Base-by-base conservation (phyloP, 129 eudicot species). In the Flaveria brownii region DNA sequence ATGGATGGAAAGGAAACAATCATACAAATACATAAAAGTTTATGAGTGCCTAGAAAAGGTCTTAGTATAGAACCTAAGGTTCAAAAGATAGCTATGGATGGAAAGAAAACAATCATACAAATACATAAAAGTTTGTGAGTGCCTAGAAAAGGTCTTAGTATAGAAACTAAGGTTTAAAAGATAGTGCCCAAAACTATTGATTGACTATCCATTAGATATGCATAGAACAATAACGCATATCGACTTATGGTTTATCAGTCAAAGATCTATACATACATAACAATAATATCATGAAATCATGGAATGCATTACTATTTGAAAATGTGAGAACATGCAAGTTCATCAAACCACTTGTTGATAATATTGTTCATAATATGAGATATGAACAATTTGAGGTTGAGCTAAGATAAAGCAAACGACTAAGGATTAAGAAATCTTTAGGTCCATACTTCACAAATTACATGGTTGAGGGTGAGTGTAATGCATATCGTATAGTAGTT, bases 21-120 rank as follows among this genome's bases (percentile, higher is more conserved):
- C 59, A 3, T 52, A 52, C 59, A 56, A 56, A 18, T 18, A 56
- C 63, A 1, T 56, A 10, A 17, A 56, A 56, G 14, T 17, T 28
- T 66, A 51, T 49, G 51, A 50, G 28, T 66, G 26, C 25, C 26
- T 66, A 66, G 71, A 25, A 36, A 66, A 66, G 5, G 71, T 66
- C 5, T 12, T 66, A 0, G 49, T 66, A 6, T 10, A 66, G 14
- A 13, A 8, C 26, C 71, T 2, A 66, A 66, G 26, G 28, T 16
- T 4, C 49, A n/a, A 66, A 66, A n/a, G 14, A 15, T 36, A 39
- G 26, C 15, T 20, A 20, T 0, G 33, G 4, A 28, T 28, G 4
- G 33, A 28, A 28, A 28, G 33, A 28, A 28, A 28, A 28, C 33
- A 15, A 52, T 52, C 59, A 3, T 52, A 52, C 59, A 56, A 56